Base-by-base conservation (phyloP, 2,329 filamentous ascomycete genomes). In the Ophiostoma sp. region DNA sequence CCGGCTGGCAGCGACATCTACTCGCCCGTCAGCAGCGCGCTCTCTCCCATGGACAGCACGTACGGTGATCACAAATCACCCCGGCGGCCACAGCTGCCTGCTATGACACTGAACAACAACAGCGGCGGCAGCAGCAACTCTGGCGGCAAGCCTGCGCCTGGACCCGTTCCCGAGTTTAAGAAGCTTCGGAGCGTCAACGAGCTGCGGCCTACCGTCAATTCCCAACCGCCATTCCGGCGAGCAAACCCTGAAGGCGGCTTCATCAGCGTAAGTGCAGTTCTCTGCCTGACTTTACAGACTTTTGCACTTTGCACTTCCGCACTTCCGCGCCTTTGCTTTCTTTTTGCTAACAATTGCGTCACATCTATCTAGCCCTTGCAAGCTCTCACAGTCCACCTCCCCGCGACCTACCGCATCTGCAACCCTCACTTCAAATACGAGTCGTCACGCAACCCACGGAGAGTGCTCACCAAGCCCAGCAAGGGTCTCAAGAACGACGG, bases 401-500 rank as follows among this genome's bases (percentile, higher is more conserved):
- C 96, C 19, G 92, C 95, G 5, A 98, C 96, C 1, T 99, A 99
- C 84, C 92, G 96, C 78, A 98, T 99, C 82, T 99, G 96, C 86
- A 99, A 99, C 81, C 95, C 95, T 2, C 91, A 89, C 79, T 99
- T 99, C 87, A 98, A 99, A 85, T 99, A 99, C 84, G 96, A 99
- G 81, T 98, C 96, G 19, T 98, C 96, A 71, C 90, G 96, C 77
- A 99, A 99, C 80, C 96, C 96, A 52, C 92, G 96, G 75, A 90
- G 96, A 81, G 96, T 99, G 69, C 87, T 99, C 77, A 99, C 96
- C 19, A 99, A 99, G 83, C 96, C 96, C 8, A 98, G 96, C 88
- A 99, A 99, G 84, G 96, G 96, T 17, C 90, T 93, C 75, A 99
- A 99, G 87, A 99, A 99, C 80, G 96, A 99, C 84, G 96, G 96